These are phyloP conservation scores for Panicum hallii DNA, from an alignment of 202 grass and related monocot species.

Conservation along the genomic window DNA sequence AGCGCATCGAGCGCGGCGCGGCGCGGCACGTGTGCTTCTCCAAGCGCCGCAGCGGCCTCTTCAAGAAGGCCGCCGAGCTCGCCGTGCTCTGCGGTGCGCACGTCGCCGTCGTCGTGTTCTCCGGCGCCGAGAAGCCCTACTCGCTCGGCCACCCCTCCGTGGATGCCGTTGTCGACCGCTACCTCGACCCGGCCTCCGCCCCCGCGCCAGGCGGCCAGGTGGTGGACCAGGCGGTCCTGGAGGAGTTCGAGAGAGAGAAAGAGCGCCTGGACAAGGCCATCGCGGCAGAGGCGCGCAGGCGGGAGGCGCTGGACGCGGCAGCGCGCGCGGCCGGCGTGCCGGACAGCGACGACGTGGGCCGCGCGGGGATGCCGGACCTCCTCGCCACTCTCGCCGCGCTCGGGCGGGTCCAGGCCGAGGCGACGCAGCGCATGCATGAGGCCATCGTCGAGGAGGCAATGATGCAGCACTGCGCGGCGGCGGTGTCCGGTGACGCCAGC, in stretches of 20 bases:
- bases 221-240: background rate
- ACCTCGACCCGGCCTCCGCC: background rate
- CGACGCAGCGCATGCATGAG: too few species aligned
- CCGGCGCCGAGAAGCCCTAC: slow-evolving; percentile 52
- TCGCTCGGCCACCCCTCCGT: slow-evolving; percentile 49
- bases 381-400: slow-evolving; percentile 18
- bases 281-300: slow-evolving; percentile 7
- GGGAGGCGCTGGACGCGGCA: slow-evolving; percentile 10
- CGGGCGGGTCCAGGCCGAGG: slow-evolving; percentile 34
- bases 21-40: slow-evolving; percentile 71
- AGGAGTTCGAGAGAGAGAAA: background rate
- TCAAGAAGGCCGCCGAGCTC: slow-evolving; percentile 67
- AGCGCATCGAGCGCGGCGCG: slow-evolving; percentile 42
- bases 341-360: background rate
- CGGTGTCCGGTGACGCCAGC: background rate
- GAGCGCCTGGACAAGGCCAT: background rate
- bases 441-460: background rate
- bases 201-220: too few species aligned
- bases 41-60: slow-evolving; percentile 56
- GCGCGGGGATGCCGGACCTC: background rate
- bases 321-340: slow-evolving; percentile 12
- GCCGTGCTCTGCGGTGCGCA: slow-evolving; percentile 51
- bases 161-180: slow-evolving; percentile 29
- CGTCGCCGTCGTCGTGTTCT: slow-evolving; percentile 49
- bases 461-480: background rate